Evolutionary conservation across 2,329 filamentous ascomycete genomes (phyloP).

Genomic region (Alternaria arbusti): DNA sequence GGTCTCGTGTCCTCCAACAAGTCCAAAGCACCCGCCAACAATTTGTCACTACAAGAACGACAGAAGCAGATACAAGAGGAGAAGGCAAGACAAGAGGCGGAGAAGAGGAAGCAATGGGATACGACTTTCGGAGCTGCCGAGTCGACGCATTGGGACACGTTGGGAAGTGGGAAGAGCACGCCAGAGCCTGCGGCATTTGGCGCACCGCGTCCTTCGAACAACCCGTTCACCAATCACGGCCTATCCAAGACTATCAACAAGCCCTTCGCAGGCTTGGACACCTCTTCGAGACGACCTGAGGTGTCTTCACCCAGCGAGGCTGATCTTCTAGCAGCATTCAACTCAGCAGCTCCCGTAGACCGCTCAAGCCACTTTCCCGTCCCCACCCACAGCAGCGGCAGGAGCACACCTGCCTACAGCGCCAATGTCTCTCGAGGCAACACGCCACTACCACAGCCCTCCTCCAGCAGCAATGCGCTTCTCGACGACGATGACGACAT

Average conservation of each 20-base stretch:
- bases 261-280: constrained; percentile 46
- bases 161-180: constrained; percentile 64
- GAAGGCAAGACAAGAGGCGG: constrained; percentile 76
- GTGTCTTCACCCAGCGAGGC: constrained; percentile 55
- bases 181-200: constrained; percentile 49
- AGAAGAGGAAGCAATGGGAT: constrained; percentile 73
- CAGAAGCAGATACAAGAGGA: constrained; percentile 77
- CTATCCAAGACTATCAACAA: constrained; percentile 48
- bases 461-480: constrained; percentile 41
- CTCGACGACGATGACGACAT: constrained; percentile 78
- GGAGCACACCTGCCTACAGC: constrained; percentile 48
- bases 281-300: constrained; percentile 34
- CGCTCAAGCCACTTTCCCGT: constrained; percentile 66
- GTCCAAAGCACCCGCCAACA: constrained; percentile 67
- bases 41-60: constrained; percentile 70
- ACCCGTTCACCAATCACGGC: constrained; percentile 30
- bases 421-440: constrained; percentile 34
- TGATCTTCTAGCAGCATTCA: constrained; percentile 68
- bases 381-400: constrained; percentile 46
- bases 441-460: constrained; percentile 33
- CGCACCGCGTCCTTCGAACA: constrained; percentile 27
- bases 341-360: constrained; percentile 64
- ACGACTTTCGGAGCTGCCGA: constrained; percentile 74
- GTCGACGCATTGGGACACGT: constrained; percentile 75
- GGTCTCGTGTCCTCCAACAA: constrained; percentile 70